Evolutionary conservation across 2,329 filamentous ascomycete genomes (phyloP).

Genomic region (Botrytis fragariae): DNA sequence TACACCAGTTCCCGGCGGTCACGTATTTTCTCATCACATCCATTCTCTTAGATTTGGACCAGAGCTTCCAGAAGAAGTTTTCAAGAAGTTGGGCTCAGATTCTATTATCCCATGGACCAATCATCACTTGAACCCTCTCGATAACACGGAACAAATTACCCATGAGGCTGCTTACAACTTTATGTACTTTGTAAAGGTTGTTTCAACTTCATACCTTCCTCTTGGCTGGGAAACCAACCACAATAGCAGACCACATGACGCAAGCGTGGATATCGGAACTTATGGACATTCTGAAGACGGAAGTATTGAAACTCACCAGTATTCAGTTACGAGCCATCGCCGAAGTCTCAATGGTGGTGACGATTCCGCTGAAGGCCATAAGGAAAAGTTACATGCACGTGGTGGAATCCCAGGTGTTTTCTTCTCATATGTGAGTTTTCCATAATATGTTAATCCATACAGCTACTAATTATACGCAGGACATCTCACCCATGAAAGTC

Average conservation of each 20-base stretch:
- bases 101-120: slow-evolving; percentile 70
- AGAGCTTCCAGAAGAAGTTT: slow-evolving; percentile 73
- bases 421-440: slow-evolving; percentile 82
- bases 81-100: slow-evolving; percentile 55
- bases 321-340: slow-evolving; percentile 96
- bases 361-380: slow-evolving; percentile 83
- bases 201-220: slow-evolving; percentile 90
- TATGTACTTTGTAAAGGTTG: slow-evolving; percentile 99
- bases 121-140: slow-evolving; percentile 89
- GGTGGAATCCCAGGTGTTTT: slow-evolving; percentile 97
- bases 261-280: slow-evolving; percentile 62
- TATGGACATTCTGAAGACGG: slow-evolving; percentile 67
- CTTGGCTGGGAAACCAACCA: slow-evolving; percentile 71
- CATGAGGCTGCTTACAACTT: slow-evolving; percentile 86
- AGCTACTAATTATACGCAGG: slow-evolving; percentile 47
- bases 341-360: slow-evolving; percentile 80
- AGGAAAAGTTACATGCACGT: slow-evolving; percentile 83
- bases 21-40: slow-evolving; percentile 87
- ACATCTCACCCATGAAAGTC: slow-evolving; percentile 99
- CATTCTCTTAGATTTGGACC: slow-evolving; percentile 92
- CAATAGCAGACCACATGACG: slow-evolving; percentile 43
- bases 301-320: slow-evolving; percentile 96
- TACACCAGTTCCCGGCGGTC: slow-evolving; percentile 61
- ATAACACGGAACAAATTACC: slow-evolving; percentile 73
- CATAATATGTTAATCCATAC: not conserved